These are phyloP conservation scores for Ophiostoma novo-ulmi DNA, from an alignment of 2,329 filamentous ascomycete species.

Conservation along the genomic window DNA sequence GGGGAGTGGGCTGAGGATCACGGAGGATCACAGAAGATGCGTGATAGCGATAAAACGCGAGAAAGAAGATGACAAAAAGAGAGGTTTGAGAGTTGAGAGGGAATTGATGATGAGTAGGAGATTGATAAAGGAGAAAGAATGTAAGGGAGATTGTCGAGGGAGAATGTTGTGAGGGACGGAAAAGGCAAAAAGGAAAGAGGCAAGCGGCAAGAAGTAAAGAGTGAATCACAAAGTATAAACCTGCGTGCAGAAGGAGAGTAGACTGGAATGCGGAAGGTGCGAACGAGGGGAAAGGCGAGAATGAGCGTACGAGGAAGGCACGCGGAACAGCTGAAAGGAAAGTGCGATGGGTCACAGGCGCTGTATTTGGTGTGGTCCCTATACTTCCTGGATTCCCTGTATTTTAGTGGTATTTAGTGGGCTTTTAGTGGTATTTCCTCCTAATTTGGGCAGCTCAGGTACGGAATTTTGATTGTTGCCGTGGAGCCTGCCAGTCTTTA, in stretches of 20 bases:
- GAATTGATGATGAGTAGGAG: background rate
- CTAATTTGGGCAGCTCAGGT: background rate
- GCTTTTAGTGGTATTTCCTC: background rate
- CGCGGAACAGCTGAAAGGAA: conserved; percentile 11
- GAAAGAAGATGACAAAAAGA: conserved; percentile 10
- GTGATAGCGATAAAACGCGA: conserved; percentile 6
- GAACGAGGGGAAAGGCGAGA: conserved; percentile 12
- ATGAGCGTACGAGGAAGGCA: background rate
- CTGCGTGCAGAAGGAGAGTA: background rate
- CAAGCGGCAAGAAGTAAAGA: background rate
- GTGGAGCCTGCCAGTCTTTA: background rate
- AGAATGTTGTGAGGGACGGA: background rate
- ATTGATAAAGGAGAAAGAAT: background rate
- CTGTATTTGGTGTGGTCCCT: background rate
- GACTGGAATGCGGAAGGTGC: conserved; percentile 12
- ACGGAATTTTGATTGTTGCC: conserved; percentile 13
- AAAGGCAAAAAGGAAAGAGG: conserved; percentile 1
- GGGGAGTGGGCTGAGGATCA: background rate
- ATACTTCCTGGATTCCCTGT: background rate
- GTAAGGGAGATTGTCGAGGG: conserved; percentile 8
- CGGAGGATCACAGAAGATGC: conserved; percentile 3
- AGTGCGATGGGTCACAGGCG: conserved; percentile 1
- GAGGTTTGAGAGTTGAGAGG: background rate
- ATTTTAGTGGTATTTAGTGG: background rate
- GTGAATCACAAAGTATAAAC: background rate